Evolutionary conservation across 768 basidiomycete species (phyloP), one percentile per base, ranked within the genome.

Genomic region (Pulveroboletus sp.): DNA sequence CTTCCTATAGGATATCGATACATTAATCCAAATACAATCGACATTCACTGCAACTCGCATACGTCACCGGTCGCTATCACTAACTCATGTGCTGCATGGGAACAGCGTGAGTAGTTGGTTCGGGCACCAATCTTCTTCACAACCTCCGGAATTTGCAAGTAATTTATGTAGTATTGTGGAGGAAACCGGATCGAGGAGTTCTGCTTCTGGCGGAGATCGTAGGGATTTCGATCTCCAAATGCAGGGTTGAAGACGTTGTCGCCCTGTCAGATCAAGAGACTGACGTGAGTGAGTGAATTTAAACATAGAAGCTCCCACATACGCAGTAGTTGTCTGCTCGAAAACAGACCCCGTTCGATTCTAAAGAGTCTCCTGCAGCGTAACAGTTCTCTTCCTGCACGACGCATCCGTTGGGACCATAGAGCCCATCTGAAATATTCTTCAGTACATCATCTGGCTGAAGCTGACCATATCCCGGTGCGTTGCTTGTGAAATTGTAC

Each of bases 401-500:
- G 40, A 70, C 59, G 51, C 84, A 86, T 9, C 84, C 84, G 10
- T 70, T 66, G 0, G 69, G 36, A 7, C 62, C 63, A 52, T 74
- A 82, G 58, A 70, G 83, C 2, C 78, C 68, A 1, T 72, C 46
- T 27, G 76, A 80, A n/a, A 85, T 64, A 31, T 71, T 51, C 25
- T 66, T 60, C 34, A 85, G 61, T 2, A 79, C 74, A 5, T 56
- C 49, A 37, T 76, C 69, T 25, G 69, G 70, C 49, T 80, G 79
- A 11, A 86, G 75, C 51, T 75, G 82, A 6, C 84, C 84, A 52
- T 85, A 86, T 13, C 82, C 82, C 8, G 84, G 84, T 0, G 84
- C 84, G 34, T 82, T 60, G 0, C 74, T 75, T 0, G 82, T 80
- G 47, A 85, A 86, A 29, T 72, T 72, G 47, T 85, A 71, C 49